These are phyloP conservation scores for Plasmodium blacklocki DNA, from an alignment of 169 alveolate species.

Conservation along the genomic window DNA sequence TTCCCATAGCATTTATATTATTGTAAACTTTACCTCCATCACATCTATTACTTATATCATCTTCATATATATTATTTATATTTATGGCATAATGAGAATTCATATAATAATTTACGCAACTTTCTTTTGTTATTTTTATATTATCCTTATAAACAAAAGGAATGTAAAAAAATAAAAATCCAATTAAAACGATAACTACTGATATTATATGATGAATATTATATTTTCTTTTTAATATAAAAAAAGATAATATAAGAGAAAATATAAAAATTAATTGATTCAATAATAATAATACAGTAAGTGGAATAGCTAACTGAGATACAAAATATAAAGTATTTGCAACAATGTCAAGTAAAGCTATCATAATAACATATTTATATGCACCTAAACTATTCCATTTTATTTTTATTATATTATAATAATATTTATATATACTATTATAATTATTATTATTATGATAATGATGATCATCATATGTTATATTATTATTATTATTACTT, in stretches of 20 bases:
- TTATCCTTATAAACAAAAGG: constrained; percentile 49
- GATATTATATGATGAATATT: constrained; percentile 55
- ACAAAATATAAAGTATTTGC: constrained; percentile 65
- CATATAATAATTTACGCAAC: constrained; percentile 30
- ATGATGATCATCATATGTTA: not conserved
- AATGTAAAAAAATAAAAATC: constrained; percentile 53
- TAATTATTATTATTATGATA: not conserved
- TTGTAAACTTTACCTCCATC: too few relatives aligned
- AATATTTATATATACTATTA: not conserved
- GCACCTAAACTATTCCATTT: constrained; percentile 56
- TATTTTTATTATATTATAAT: not conserved
- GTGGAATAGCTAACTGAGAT: constrained; percentile 70
- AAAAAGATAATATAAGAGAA: constrained; percentile 54
- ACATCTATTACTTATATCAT: too few relatives aligned
- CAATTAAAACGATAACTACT: constrained; percentile 40
- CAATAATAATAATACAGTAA: constrained; percentile 49
- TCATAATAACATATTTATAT: constrained; percentile 39
- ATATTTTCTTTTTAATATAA: constrained; percentile 55
- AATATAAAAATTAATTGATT: constrained; percentile 69
- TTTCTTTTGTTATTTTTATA: constrained; percentile 7
- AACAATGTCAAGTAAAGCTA: constrained; percentile 46
- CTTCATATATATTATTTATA: constrained; percentile 1
- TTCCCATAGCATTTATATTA: too few relatives aligned
- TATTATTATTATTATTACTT: not conserved
- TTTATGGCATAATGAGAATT: constrained; percentile 15